These are phyloP conservation scores for Fusarium sp. DNA, from an alignment of 2,329 filamentous ascomycete species.

Conservation along the genomic window DNA sequence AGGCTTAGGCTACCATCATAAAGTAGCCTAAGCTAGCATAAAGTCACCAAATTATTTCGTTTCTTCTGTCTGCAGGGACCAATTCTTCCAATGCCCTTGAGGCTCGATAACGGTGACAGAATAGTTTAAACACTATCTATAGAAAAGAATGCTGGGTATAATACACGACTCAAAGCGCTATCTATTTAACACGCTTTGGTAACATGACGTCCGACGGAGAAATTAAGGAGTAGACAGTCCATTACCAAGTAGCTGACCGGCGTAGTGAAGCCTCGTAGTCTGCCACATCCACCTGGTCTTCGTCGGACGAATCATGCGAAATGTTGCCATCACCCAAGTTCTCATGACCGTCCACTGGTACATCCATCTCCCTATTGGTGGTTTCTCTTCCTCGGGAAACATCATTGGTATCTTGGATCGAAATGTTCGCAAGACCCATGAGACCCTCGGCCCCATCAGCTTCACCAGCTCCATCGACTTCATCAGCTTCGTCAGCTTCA, in stretches of 20 bases:
- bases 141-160: background rate
- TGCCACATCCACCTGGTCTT: background rate
- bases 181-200: background rate
- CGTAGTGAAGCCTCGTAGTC: background rate
- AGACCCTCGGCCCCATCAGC: background rate
- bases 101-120: background rate
- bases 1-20: too few species aligned
- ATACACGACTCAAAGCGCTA: background rate
- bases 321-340: background rate
- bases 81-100: too few species aligned
- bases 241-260: too few species aligned
- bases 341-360: background rate
- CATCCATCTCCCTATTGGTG: background rate
- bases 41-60: too few species aligned
- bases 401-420: background rate
- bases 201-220: too few species aligned
- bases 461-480: background rate
- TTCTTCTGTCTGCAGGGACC: too few species aligned
- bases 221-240: too few species aligned
- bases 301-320: background rate
- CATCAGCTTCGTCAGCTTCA: background rate
- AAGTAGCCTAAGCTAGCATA: too few species aligned
- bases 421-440: background rate
- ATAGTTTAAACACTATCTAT: background rate
- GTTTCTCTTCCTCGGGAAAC: background rate